phyloP scores from a whole-genome alignment of 352 stramenopile species.

The Globisporangium parvum region DNA sequence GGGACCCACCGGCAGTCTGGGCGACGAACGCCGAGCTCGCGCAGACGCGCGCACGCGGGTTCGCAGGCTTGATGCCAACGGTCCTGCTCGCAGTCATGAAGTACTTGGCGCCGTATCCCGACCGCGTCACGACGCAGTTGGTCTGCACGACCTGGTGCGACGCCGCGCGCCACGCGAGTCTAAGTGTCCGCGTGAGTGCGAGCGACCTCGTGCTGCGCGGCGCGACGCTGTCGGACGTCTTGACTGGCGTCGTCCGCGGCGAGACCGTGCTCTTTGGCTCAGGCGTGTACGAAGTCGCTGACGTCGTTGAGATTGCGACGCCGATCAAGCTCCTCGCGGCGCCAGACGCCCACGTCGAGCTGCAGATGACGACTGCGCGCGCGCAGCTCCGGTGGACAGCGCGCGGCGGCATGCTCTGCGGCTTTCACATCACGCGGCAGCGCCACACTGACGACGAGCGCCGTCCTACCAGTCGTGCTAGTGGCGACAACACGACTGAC shows the following conservation, averaged over 20 bases:
- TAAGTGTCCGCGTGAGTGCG: slow-evolving; percentile 45
- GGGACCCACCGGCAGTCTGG: slow-evolving; percentile 89
- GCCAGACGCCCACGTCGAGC: slow-evolving; percentile 54
- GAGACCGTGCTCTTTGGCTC: slow-evolving; percentile 63
- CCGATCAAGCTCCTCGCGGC: slow-evolving; percentile 42
- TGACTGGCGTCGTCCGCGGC: slow-evolving; percentile 23
- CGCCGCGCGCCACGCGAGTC: slow-evolving; percentile 29
- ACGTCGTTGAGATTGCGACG: slow-evolving; percentile 38
- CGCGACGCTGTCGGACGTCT: slow-evolving; percentile 18
- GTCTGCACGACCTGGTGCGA: slow-evolving; percentile 54
- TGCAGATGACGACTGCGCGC: slow-evolving; percentile 47
- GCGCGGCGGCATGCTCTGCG: slow-evolving; percentile 50
- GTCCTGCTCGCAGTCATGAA: slow-evolving; percentile 79
- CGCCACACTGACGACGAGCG: neutral
- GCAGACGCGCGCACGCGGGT: slow-evolving; percentile 55
- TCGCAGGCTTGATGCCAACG: slow-evolving; percentile 65
- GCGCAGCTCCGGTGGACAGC: slow-evolving; percentile 56
- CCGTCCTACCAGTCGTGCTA: neutral
- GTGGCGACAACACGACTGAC: neutral
- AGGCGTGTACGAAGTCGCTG: slow-evolving; percentile 55
- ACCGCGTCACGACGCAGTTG: slow-evolving; percentile 35
- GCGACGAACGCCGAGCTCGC: slow-evolving; percentile 85
- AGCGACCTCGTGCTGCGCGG: slow-evolving; percentile 33
- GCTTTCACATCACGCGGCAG: slow-evolving; percentile 53
- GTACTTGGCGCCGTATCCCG: slow-evolving; percentile 72